A percentile compares a stretch with the other conserved stretches of the same genome.
These are phyloP conservation scores for Pezicula rhizophila DNA, from an alignment of 2,329 filamentous ascomycete genomes.

Conservation along the genomic window DNA sequence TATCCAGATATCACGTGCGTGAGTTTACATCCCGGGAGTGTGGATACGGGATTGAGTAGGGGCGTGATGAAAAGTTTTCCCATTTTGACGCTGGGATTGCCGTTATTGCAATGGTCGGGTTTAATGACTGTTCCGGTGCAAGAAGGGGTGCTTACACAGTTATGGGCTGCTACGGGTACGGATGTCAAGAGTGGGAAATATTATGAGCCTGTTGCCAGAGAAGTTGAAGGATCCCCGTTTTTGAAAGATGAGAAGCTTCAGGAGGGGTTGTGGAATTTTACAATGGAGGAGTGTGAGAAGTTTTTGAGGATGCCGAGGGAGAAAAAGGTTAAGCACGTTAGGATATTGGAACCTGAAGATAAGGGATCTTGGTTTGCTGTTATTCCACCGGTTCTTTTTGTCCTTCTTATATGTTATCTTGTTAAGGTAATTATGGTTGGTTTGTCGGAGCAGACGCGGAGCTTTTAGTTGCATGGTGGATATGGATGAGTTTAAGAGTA, in stretches of 20 bases:
- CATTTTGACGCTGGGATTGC: neutral
- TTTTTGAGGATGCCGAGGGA: too few species aligned
- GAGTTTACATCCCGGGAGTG: constrained; percentile 34
- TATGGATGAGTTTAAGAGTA: too few species aligned
- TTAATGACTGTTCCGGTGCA: constrained; percentile 15
- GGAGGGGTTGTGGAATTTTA: constrained; percentile 27
- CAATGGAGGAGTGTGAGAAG: constrained; percentile 14
- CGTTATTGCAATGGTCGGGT: neutral
- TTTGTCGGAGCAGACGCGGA: too few species aligned
- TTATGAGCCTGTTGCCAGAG: constrained; percentile 27
- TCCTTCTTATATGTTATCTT: too few species aligned
- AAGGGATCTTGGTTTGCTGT: too few species aligned
- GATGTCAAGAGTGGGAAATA: constrained; percentile 21
- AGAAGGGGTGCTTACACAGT: constrained; percentile 31
- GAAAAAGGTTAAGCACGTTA: too few species aligned
- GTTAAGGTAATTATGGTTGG: too few species aligned
- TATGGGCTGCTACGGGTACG: constrained; percentile 32
- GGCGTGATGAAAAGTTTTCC: neutral
- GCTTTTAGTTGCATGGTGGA: too few species aligned
- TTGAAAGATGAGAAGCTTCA: constrained; percentile 20
- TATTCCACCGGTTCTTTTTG: too few species aligned
- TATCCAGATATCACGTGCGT: constrained; percentile 31
- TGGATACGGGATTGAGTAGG: constrained; percentile 27
- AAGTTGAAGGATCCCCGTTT: constrained; percentile 12
- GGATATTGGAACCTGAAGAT: too few species aligned